phyloP scores from a whole-genome alignment of 371 early-diverging fungal species.

The Lichtheimia ornata region DNA sequence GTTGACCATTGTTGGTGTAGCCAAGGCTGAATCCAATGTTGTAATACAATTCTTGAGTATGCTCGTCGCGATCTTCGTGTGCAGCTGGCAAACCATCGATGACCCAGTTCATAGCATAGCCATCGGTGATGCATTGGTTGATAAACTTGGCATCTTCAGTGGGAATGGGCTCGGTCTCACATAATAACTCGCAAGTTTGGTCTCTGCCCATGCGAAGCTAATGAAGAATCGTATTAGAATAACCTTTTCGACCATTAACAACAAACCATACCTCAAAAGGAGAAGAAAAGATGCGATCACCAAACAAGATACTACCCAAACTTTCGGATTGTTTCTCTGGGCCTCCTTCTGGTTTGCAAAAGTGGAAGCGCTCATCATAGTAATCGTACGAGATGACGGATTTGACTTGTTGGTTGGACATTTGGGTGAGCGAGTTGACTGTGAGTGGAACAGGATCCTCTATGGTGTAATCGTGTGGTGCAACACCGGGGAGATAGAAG shows the following conservation, averaged over 20 bases:
- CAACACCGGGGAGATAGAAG: conserved; percentile 95
- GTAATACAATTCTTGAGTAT: conserved; percentile 62
- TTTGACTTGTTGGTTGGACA: conserved; percentile 58
- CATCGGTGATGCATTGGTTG: conserved; percentile 79
- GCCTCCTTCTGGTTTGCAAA: conserved; percentile 77
- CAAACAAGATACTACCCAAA: conserved; percentile 91
- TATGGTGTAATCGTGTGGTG: conserved; percentile 82
- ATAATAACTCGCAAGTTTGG: conserved; percentile 66
- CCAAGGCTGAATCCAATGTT: conserved; percentile 85
- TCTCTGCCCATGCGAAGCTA: conserved; percentile 27
- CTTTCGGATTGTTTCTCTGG: conserved; percentile 77
- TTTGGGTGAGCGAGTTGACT: conserved; percentile 91
- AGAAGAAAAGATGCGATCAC: conserved; percentile 92
- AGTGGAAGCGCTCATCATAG: conserved; percentile 81
- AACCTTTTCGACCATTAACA: neutral
- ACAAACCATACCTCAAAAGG: conserved; percentile 67
- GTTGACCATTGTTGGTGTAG: conserved; percentile 4
- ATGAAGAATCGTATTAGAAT: neutral
- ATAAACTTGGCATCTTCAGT: conserved; percentile 81
- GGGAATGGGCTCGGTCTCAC: conserved; percentile 59
- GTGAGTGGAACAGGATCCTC: conserved; percentile 72
- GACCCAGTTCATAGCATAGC: conserved; percentile 81
- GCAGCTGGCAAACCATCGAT: conserved; percentile 96
- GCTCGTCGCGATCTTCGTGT: conserved; percentile 59
- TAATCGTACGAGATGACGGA: conserved; percentile 88